phyloP scores from a whole-genome alignment of 192 early-diverging fungal species.

The Backusella tarrabulga region DNA sequence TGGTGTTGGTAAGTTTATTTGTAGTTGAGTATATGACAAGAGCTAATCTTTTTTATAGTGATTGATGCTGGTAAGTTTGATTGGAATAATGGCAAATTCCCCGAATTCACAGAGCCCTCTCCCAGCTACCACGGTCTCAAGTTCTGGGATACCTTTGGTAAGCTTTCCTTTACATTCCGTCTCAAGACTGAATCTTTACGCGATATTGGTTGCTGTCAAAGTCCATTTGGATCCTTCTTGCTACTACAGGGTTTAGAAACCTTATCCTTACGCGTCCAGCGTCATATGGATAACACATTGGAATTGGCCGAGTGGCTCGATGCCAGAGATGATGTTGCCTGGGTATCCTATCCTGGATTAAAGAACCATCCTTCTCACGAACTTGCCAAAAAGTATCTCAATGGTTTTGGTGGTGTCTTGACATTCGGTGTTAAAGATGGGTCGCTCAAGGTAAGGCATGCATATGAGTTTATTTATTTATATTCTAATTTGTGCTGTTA shows the following conservation, averaged over 20 bases:
- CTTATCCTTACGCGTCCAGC: constrained; percentile 82
- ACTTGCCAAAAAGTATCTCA: constrained; percentile 81
- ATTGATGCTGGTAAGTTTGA: constrained; percentile 85
- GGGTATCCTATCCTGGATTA: constrained; percentile 91
- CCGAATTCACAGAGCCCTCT: constrained; percentile 80
- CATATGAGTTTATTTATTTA: not conserved
- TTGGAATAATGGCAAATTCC: constrained; percentile 90
- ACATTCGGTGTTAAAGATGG: constrained; percentile 67
- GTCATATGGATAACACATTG: constrained; percentile 79
- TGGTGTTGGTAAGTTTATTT: constrained; percentile 53
- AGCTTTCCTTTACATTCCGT: constrained; percentile 74
- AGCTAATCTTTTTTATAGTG: constrained; percentile 34
- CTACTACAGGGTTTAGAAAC: constrained; percentile 91
- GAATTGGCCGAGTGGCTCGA: constrained; percentile 80
- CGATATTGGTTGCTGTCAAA: constrained; percentile 82
- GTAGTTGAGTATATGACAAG: not conserved
- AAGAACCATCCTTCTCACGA: constrained; percentile 73
- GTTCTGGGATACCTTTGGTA: constrained; percentile 88
- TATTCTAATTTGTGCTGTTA: not conserved
- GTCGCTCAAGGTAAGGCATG: constrained; percentile 17
- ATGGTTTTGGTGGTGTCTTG: constrained; percentile 85
- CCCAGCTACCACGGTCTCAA: constrained; percentile 84
- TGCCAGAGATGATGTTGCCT: constrained; percentile 68
- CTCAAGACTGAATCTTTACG: constrained; percentile 82
- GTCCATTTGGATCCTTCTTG: constrained; percentile 88